Conservation (phyloP, 1,284 basidiomycete species). For the Ganoderma multipileum region DNA sequence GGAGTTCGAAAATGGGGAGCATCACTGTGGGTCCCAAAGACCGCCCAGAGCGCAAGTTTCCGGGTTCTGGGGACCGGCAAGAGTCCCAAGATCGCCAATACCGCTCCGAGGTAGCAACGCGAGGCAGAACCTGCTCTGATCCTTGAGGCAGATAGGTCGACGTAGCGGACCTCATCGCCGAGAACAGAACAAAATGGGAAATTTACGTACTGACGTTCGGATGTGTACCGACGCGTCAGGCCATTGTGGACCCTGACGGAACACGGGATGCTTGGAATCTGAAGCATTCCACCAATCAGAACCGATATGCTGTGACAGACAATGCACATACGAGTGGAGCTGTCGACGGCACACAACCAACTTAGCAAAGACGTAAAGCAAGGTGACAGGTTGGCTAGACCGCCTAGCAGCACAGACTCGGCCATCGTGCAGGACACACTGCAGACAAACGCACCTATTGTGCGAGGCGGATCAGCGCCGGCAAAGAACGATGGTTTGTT, state of each 20-base stretch:
- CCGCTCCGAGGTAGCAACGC: conserved; percentile 19
- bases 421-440: conserved; percentile 5
- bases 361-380: not conserved
- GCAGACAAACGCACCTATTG: conserved; percentile 16
- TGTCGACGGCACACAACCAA: not conserved
- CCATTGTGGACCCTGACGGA: not conserved
- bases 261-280: not conserved
- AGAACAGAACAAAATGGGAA: not conserved
- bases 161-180: conserved; percentile 11
- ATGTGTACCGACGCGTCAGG: conserved; percentile 2
- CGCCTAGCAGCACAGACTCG: conserved; percentile 3
- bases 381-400: not conserved
- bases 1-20: not conserved
- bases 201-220: conserved; percentile 26
- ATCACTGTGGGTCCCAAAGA: conserved; percentile 5
- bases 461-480: conserved; percentile 21
- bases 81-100: not conserved
- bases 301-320: not conserved
- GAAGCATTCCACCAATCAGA: conserved; percentile 1
- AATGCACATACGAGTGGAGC: not conserved
- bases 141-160: conserved; percentile 22
- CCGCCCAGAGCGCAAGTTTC: conserved; percentile 5
- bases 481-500: not conserved
- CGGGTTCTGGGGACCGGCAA: conserved; percentile 10
- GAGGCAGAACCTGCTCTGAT: conserved; percentile 26